Conservation (phyloP, 768 basidiomycete species). For the Lactarius quietus region DNA sequence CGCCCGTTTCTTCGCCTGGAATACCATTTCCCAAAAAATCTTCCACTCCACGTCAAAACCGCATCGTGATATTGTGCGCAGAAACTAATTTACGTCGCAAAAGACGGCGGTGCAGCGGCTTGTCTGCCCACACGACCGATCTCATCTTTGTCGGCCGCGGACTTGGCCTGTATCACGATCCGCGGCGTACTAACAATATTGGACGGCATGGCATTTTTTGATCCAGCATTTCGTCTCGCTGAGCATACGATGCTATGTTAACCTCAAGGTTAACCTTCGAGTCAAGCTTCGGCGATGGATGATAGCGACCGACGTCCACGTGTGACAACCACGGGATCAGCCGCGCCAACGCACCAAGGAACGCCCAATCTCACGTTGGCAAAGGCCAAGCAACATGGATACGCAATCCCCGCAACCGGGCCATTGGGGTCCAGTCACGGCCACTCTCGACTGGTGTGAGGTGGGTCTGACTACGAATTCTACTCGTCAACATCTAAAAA, state of each 20-base stretch:
- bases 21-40: slow-evolving; percentile 31
- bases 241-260: too few relatives aligned
- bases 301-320: too few relatives aligned
- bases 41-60: slow-evolving; percentile 37
- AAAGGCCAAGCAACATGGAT: neutral
- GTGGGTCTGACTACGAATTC: slow-evolving; percentile 31
- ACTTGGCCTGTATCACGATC: too few relatives aligned
- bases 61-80: neutral
- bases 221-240: too few relatives aligned
- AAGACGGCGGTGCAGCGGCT: neutral
- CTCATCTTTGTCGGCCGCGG: neutral
- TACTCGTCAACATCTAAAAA: neutral
- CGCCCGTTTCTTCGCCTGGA: slow-evolving; percentile 41
- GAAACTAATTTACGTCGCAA: neutral
- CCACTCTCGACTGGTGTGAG: slow-evolving; percentile 76
- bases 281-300: too few relatives aligned
- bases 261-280: too few relatives aligned
- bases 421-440: slow-evolving; percentile 59
- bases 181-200: neutral
- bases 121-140: neutral
- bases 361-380: too few relatives aligned
- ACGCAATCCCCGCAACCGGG: neutral
- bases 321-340: neutral
- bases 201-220: neutral
- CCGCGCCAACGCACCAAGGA: too few relatives aligned